phyloP scores from a whole-genome alignment of 2,329 filamentous ascomycete species.

The Paraconiothyrium sp. region DNA sequence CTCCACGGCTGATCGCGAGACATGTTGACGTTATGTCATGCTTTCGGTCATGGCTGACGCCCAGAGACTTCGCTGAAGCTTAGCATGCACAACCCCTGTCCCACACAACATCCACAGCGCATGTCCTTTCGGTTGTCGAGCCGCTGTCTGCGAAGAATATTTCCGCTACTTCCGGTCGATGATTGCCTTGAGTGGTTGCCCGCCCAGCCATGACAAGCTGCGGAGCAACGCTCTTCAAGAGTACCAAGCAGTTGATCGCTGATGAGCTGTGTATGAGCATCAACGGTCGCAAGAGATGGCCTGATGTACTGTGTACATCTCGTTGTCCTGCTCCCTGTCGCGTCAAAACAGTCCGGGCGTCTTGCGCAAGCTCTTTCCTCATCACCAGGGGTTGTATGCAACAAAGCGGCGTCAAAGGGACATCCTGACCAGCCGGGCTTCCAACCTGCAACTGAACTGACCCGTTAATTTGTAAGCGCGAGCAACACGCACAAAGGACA shows the following conservation, averaged over 20 bases:
- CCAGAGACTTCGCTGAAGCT: conserved; percentile 20
- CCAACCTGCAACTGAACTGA: conserved; percentile 2
- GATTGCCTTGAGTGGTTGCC: conserved; percentile 5
- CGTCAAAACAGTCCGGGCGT: not conserved
- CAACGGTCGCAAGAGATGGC: not conserved
- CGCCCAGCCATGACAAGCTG: conserved; percentile 8
- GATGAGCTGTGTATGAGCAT: not conserved
- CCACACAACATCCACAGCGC: conserved; percentile 14
- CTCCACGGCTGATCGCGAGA: not conserved
- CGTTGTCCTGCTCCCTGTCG: not conserved
- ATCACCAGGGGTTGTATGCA: conserved; percentile 1
- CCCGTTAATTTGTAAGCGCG: conserved; percentile 1
- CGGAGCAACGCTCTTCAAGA: not conserved
- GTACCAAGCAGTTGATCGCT: conserved; percentile 12
- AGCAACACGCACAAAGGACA: not conserved
- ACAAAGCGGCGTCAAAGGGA: not conserved
- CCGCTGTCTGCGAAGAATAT: conserved; percentile 23
- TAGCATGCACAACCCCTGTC: conserved; percentile 18
- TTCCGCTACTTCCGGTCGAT: conserved; percentile 21
- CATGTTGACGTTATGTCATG: conserved; percentile 18
- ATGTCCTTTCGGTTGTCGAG: conserved; percentile 16
- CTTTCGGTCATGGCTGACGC: conserved; percentile 15
- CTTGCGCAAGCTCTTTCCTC: not conserved
- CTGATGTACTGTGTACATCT: not conserved
- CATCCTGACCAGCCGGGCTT: not conserved